A percentile compares a stretch with the other conserved stretches of the same genome.
Evolutionary conservation across 345 rosid genomes (phyloP).

Genomic region (Theobroma cacao): DNA sequence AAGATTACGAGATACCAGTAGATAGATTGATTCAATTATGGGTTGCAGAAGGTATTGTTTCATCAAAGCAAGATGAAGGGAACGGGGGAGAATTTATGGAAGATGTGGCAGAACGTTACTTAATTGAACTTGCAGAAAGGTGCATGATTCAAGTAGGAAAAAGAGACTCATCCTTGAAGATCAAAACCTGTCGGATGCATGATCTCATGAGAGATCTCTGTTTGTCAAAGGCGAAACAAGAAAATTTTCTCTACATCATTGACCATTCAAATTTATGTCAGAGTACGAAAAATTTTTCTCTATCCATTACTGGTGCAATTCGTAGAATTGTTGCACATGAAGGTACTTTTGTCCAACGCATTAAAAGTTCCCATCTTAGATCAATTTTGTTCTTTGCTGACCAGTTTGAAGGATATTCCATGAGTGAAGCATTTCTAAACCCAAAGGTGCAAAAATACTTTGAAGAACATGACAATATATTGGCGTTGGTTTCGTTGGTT

Average conservation of each 20-base stretch:
- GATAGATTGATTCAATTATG: slow-evolving; percentile 30
- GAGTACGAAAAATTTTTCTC: too few relatives aligned
- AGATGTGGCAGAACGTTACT: slow-evolving; percentile 24
- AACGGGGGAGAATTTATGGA: slow-evolving; percentile 18
- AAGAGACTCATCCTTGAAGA: neutral
- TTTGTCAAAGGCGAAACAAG: slow-evolving; percentile 24
- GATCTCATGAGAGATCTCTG: slow-evolving; percentile 25
- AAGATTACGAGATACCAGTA: slow-evolving; percentile 25
- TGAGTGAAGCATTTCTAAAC: too few relatives aligned
- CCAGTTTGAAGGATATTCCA: neutral
- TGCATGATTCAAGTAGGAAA: slow-evolving; percentile 32
- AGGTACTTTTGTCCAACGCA: neutral
- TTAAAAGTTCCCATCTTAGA: slow-evolving; percentile 24
- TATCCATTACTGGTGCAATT: too few relatives aligned
- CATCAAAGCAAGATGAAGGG: neutral
- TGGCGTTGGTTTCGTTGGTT: neutral
- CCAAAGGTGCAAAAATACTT: too few relatives aligned
- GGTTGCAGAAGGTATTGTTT: slow-evolving; percentile 46
- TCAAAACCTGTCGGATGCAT: slow-evolving; percentile 22
- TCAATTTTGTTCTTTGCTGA: slow-evolving; percentile 33
- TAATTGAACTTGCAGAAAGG: slow-evolving; percentile 29
- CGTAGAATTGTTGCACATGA: slow-evolving; percentile 31
- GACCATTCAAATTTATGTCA: slow-evolving; percentile 6
- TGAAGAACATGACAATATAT: too few relatives aligned
- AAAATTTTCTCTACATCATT: slow-evolving; percentile 15